Evolutionary conservation across 192 early-diverging fungal genomes (phyloP).

Genomic region (Umbelopsis vinacea): DNA sequence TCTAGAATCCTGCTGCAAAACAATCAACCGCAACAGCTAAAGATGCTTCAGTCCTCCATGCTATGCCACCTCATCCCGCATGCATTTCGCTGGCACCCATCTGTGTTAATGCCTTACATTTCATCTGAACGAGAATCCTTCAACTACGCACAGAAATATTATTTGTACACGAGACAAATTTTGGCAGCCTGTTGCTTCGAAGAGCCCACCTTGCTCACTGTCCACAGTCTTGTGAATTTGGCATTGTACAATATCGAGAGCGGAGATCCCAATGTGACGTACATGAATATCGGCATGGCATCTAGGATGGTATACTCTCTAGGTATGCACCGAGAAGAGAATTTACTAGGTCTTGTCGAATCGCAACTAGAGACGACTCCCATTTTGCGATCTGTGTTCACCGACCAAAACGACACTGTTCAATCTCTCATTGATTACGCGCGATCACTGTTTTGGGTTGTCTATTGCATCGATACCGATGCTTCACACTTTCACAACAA

Average conservation of each 20-base stretch:
- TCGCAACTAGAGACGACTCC: slow-evolving; percentile 7
- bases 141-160: slow-evolving; percentile 31
- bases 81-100: slow-evolving; percentile 36
- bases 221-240: slow-evolving; percentile 37
- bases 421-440: slow-evolving; percentile 10
- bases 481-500: slow-evolving; percentile 40
- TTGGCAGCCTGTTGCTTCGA: slow-evolving; percentile 37
- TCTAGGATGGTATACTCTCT: slow-evolving; percentile 38
- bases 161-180: slow-evolving; percentile 32
- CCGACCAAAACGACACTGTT: not conserved
- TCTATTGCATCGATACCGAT: slow-evolving; percentile 41
- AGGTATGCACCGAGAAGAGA: slow-evolving; percentile 31
- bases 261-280: slow-evolving; percentile 36
- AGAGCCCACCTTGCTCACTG: slow-evolving; percentile 29
- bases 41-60: slow-evolving; percentile 33
- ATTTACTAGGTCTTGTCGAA: not conserved
- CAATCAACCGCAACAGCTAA: slow-evolving; percentile 7
- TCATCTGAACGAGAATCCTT: slow-evolving; percentile 21
- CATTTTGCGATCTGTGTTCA: not conserved
- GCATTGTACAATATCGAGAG: slow-evolving; percentile 41
- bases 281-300: slow-evolving; percentile 43
- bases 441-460: slow-evolving; percentile 35
- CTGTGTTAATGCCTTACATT: slow-evolving; percentile 20
- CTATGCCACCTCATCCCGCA: slow-evolving; percentile 39
- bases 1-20: slow-evolving; percentile 21